Evolutionary conservation across 805 yeast species (phyloP), one percentile per base, ranked within the genome.

Genomic region (Citeromyces matritensis): DNA sequence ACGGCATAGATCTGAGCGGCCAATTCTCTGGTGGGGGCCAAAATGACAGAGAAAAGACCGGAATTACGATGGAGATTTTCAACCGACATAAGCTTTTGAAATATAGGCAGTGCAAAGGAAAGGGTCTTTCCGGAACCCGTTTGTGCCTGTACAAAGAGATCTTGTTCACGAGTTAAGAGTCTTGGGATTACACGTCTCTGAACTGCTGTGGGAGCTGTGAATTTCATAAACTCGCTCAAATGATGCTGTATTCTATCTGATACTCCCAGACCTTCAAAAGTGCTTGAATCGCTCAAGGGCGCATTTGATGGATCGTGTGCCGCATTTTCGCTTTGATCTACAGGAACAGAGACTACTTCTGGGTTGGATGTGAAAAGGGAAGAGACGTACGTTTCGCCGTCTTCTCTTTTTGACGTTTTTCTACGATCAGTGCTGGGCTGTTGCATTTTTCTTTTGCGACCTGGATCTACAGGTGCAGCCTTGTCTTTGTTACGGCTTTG

Each of bases 61-160:
- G 82, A 66, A 10, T 69, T 64, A 42, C 97, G 66, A 27, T 51
- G 50, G 33, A 70, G 48, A 6, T 55, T 55, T 24, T 57, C 47
- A 43, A 71, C 70, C 19, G 61, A 53, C 70, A 84, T 69, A 27
- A 91, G 60, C 36, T 72, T 66, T 39, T 81, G 73, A 39, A 88
- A 52, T 13, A 93, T 75, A 1, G 98, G 99, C 25, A 93, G 56
- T 3, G 78, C 58, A 49, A 81, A 93, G 0, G 97, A 76, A 34
- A 91, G 55, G 0, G 99, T 91, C 53, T 91, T 91, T 53, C 99
- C 99, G 0, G 97, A 86, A 33, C 99, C 99, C 0, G 99, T 91
- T 54, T 93, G 96, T 0, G 99, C 95, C 47, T 85, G 93, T 30
- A 91, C 80, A 41, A 91, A 80, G 34, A 85, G 57, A 53, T 91